A percentile compares a stretch with the other conserved stretches of the same genome.
Conservation (phyloP, 441 rosid species). For the Biscutella laevigata region DNA sequence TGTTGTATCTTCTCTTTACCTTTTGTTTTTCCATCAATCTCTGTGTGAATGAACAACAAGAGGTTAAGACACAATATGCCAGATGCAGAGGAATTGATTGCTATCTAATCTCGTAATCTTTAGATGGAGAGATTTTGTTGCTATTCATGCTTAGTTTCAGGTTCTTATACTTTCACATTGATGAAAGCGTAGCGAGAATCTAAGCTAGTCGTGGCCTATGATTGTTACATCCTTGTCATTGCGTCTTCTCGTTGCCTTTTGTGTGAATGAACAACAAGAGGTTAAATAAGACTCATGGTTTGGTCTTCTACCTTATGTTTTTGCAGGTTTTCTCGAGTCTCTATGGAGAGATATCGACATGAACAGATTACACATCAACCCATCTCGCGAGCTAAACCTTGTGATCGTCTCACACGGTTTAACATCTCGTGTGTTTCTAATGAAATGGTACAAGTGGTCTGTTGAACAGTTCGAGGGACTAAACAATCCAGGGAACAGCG, state of each 20-base stretch:
- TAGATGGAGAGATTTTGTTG: too few relatives aligned
- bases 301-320: neutral
- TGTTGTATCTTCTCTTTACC: too few relatives aligned
- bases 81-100: too few relatives aligned
- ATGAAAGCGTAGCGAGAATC: neutral
- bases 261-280: neutral
- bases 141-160: too few relatives aligned
- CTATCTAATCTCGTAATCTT: too few relatives aligned
- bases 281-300: neutral
- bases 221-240: neutral
- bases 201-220: neutral
- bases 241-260: neutral
- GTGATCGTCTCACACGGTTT: constrained; percentile 76
- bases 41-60: too few relatives aligned
- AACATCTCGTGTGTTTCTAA: constrained; percentile 79
- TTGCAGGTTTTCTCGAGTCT: constrained; percentile 83
- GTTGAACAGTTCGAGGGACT: constrained; percentile 77
- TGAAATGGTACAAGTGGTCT: constrained; percentile 98
- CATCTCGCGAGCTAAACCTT: constrained; percentile 67
- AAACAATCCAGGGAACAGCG: constrained; percentile 68
- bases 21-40: too few relatives aligned
- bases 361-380: constrained; percentile 58
- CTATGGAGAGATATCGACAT: constrained; percentile 91
- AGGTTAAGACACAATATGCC: too few relatives aligned
- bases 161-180: too few relatives aligned